These are phyloP conservation scores for Cucurbita pepo DNA, from an alignment of 306 rosid species.

Conservation along the genomic window DNA sequence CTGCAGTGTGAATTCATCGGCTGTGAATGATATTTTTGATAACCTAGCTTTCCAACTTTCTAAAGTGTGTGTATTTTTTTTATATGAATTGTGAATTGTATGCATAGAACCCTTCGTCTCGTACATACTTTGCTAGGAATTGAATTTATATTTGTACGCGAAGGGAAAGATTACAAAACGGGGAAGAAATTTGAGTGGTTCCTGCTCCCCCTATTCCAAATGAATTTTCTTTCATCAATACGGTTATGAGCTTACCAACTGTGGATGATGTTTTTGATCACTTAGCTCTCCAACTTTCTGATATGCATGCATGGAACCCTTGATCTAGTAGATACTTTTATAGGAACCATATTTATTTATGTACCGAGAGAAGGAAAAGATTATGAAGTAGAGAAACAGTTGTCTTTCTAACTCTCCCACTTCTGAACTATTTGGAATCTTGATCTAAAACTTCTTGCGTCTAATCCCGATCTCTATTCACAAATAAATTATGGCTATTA, in stretches of 20 bases:
- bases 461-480: not conserved
- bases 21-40: not conserved
- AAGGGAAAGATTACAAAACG: not conserved
- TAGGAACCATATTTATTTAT: not conserved
- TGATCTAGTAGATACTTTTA: not conserved
- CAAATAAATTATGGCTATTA: not conserved
- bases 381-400: not conserved
- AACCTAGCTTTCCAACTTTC: not conserved
- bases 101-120: not conserved
- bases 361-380: not conserved
- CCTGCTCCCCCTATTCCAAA: not conserved
- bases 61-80: not conserved
- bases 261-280: no score
- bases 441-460: not conserved
- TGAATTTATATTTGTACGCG: not conserved
- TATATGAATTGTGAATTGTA: not conserved
- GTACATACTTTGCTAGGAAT: no score
- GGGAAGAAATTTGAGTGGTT: not conserved
- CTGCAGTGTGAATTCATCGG: not conserved
- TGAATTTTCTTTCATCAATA: not conserved
- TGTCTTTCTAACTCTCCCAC: not conserved
- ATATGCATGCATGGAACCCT: not conserved
- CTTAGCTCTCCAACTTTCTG: no score
- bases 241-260: not conserved
- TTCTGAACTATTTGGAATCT: not conserved